A percentile compares a stretch with the other conserved stretches of the same genome.
Evolutionary conservation across 768 basidiomycete genomes (phyloP).

Genomic region (Phlebiopsis gigantea): DNA sequence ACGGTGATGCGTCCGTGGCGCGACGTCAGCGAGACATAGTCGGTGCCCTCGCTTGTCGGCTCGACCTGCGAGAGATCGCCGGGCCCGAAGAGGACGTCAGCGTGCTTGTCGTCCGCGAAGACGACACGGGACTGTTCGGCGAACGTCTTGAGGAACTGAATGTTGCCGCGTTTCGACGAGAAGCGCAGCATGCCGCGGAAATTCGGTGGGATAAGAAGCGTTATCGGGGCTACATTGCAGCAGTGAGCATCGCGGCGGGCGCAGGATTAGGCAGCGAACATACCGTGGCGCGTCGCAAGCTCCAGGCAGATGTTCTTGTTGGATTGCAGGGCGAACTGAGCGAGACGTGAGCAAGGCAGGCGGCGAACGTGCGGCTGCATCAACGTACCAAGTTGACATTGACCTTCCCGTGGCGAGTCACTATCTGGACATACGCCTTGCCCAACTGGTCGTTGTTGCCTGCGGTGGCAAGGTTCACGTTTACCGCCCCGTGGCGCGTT

Average conservation of each 20-base stretch:
- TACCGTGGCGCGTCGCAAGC: constrained; percentile 8
- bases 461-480: constrained; percentile 20
- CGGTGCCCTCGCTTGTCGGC: constrained; percentile 5
- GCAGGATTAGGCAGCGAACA: not conserved
- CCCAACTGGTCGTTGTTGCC: not conserved
- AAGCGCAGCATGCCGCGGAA: constrained; percentile 11
- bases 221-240: constrained; percentile 7
- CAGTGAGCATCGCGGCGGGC: not conserved
- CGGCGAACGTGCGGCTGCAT: not conserved
- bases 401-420: constrained; percentile 18
- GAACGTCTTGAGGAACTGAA: constrained; percentile 14
- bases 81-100: constrained; percentile 10
- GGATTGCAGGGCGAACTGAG: constrained; percentile 11
- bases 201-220: constrained; percentile 11
- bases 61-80: constrained; percentile 2
- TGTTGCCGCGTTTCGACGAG: constrained; percentile 1
- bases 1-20: constrained; percentile 8
- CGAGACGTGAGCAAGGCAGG: not conserved
- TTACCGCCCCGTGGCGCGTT: constrained; percentile 21
- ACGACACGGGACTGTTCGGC: constrained; percentile 9
- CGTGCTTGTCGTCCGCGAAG: constrained; percentile 11
- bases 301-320: constrained; percentile 15
- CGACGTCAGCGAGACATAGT: constrained; percentile 6
- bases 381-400: constrained; percentile 19
- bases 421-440: constrained; percentile 14